Evolutionary conservation across 192 early-diverging fungal species (phyloP), one percentile per base, ranked within the genome.

Genomic region (Ambispora gerdemannii): DNA sequence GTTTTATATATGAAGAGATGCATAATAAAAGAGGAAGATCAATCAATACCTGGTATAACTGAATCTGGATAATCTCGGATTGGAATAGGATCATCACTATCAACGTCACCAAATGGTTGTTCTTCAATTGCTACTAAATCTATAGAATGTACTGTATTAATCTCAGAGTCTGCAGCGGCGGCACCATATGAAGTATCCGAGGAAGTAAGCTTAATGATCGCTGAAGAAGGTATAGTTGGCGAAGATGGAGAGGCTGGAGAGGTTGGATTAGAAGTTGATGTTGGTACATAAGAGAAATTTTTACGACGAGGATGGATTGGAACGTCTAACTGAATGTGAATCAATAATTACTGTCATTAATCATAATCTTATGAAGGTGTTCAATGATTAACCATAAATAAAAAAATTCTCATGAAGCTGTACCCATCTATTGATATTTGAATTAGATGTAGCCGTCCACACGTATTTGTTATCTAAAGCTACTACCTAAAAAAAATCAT

Each of bases 381-480:
- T 58, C 32, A 76, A 2, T 22, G 50, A 64, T 24, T 33, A 47
- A 33, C 71, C 47, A 28, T 63, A 38, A n/a, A 25, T 49, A 63
- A 80, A 77, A 24, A 79, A 72, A 31, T 62, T 70, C 1, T 13
- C 13, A 28, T 24, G n/a, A 3, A 28, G 30, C 63, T 72, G 55
- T 67, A 89, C 85, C 94, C 94, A 98, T 75, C 93, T 88, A 50
- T 94, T 91, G 61, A 98, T 82, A 43, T 77, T 86, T 3, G 94
- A 91, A 15, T 84, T 85, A 50, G 84, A 86, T 6, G 96, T 97
- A 0, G 95, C 95, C 1, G 95, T 95, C 94, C 93, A 97, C 13
- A 97, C 81, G 70, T 88, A 94, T 61, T 85, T 79, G 76, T 96
- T 90, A 34, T 96, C 88, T 19, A 91, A 81, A 1, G 92, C 93